Conservation (phyloP, 2,329 filamentous ascomycete genomes). For the Graphilbum fragrans region DNA sequence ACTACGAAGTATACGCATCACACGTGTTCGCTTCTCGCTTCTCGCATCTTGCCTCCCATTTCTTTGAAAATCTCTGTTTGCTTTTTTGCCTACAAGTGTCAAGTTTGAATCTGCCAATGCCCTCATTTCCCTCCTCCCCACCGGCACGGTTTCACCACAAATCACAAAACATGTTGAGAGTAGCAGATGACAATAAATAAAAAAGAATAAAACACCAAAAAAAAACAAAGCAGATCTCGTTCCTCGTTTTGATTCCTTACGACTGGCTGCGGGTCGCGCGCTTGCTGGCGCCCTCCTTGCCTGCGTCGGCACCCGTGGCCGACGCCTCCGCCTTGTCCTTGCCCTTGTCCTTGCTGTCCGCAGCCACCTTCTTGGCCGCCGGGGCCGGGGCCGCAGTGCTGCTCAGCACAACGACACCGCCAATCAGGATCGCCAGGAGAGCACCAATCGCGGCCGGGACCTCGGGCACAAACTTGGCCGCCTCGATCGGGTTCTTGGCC, state of each 20-base stretch:
- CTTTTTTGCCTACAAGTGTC: too few species aligned
- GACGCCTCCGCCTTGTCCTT: slow-evolving; percentile 49
- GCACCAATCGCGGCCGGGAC: slow-evolving; percentile 71
- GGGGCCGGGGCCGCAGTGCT: slow-evolving; percentile 54
- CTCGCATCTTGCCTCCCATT: too few species aligned
- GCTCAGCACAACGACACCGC: slow-evolving; percentile 42
- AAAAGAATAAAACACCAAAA: background rate
- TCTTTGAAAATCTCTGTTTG: too few species aligned
- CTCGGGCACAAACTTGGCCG: slow-evolving; percentile 82
- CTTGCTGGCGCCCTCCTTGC: slow-evolving; percentile 54
- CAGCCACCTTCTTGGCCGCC: slow-evolving; percentile 59
- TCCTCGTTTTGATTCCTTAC: slow-evolving; percentile 16
- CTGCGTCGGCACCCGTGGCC: slow-evolving; percentile 54
- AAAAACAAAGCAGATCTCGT: background rate
- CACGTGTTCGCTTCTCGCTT: too few species aligned
- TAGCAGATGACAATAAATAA: background rate
- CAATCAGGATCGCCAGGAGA: slow-evolving; percentile 57
- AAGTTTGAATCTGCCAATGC: too few species aligned
- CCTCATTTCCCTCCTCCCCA: background rate
- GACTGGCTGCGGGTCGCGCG: slow-evolving; percentile 42
- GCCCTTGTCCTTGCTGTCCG: slow-evolving; percentile 55
- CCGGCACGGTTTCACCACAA: background rate
- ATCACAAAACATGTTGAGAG: background rate
- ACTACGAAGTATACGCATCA: too few species aligned
- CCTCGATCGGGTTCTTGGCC: slow-evolving; percentile 70